Evolutionary conservation across 495 filamentous ascomycete species (phyloP).

Genomic region (Penicillium waksmanii): DNA sequence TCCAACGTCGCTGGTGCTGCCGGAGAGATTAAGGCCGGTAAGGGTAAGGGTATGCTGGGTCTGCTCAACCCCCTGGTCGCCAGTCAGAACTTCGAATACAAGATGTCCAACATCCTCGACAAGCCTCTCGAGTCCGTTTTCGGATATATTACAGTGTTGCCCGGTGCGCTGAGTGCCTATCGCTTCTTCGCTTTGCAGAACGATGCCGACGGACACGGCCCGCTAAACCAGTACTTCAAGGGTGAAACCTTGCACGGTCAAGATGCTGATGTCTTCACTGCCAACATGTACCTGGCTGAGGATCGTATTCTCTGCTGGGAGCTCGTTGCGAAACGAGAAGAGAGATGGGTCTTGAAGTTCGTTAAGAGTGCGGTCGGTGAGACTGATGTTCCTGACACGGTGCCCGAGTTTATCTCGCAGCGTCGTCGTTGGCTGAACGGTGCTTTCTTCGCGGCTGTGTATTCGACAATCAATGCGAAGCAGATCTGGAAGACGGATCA

Average conservation of each 20-base stretch:
- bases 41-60: conserved; percentile 78
- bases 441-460: conserved; percentile 98
- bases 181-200: conserved; percentile 97
- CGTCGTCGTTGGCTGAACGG: conserved; percentile 97
- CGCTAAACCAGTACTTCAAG: conserved; percentile 98
- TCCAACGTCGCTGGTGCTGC: conserved; percentile 96
- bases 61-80: conserved; percentile 94
- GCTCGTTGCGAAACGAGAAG: conserved; percentile 91
- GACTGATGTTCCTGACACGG: conserved; percentile 83
- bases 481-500: conserved; percentile 97
- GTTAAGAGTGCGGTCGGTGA: conserved; percentile 95
- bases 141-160: conserved; percentile 96
- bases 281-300: conserved; percentile 99
- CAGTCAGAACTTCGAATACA: conserved; percentile 99
- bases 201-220: conserved; percentile 92
- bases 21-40: conserved; percentile 96
- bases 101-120: conserved; percentile 99
- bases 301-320: conserved; percentile 99
- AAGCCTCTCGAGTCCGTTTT: conserved; percentile 97
- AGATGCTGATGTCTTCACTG: conserved; percentile 97
- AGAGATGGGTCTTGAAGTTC: conserved; percentile 97
- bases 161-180: conserved; percentile 93
- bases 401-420: conserved; percentile 93
- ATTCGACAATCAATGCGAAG: conserved; percentile 90
- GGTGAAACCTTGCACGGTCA: conserved; percentile 96